Evolutionary conservation across 176 grass and related monocot genomes (phyloP).

Genomic region (Aegilops bicornis): DNA sequence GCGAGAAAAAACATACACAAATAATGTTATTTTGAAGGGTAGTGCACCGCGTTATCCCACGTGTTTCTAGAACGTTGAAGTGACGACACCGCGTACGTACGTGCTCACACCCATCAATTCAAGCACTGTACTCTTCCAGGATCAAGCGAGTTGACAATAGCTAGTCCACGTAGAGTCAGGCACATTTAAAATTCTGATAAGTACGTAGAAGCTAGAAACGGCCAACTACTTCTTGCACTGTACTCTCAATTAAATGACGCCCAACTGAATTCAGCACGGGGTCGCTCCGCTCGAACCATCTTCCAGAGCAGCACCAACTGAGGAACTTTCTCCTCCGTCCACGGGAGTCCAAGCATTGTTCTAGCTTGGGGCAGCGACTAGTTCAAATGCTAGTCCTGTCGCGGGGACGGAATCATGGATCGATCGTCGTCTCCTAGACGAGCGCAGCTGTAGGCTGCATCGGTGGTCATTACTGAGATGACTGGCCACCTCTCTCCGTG

Average conservation of each 20-base stretch:
- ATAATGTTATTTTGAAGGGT: no score
- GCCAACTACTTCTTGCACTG: conserved; percentile 9
- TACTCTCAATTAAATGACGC: neutral
- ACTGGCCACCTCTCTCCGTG: conserved; percentile 17
- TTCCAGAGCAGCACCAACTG: neutral
- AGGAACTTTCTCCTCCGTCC: neutral
- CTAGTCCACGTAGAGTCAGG: neutral
- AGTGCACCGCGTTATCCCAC: neutral
- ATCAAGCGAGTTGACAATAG: conserved; percentile 3
- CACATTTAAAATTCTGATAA: conserved; percentile 35
- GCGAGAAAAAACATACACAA: no score
- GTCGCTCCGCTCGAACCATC: neutral
- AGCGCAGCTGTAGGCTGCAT: conserved; percentile 2
- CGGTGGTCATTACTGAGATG: conserved; percentile 23
- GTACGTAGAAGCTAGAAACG: conserved; percentile 12
- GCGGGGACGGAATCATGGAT: neutral
- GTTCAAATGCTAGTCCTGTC: neutral
- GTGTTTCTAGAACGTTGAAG: neutral
- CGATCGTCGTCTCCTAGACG: neutral
- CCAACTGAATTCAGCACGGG: neutral
- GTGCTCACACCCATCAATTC: neutral
- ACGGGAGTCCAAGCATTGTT: neutral
- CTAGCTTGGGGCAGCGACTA: neutral
- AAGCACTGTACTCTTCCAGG: neutral
- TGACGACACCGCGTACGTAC: neutral